Base-by-base conservation (phyloP, 2,329 filamentous ascomycete genomes). In the Penicillium aurantiogriseum region DNA sequence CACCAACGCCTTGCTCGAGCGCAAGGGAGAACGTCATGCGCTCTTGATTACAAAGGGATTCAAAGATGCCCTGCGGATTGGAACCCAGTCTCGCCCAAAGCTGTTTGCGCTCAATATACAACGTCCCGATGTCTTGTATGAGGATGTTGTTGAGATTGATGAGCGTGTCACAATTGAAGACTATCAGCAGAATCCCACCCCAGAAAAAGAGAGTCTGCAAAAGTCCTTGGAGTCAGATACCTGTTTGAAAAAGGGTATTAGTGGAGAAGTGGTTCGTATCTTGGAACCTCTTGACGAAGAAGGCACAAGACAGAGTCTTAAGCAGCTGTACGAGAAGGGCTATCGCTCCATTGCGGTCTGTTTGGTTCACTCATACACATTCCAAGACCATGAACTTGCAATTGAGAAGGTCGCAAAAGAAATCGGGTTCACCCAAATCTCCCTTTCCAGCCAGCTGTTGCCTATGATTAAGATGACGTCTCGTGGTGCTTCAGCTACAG, bases 91-190 rank as follows among this genome's bases (percentile, higher is more conserved):
- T 25, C 81, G 91, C 44, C 92, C 91, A 25, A 88, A 88, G 70
- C 93, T 96, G 60, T 96, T 96, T 67, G 91, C 94, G 68, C 79
- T 96, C 46, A 89, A 88, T 23, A 93, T 95, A 63, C 80, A 83
- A 63, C 92, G 92, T 71, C 90, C 91, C 0, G 90, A 93, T 31
- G 47, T 63, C 5, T 35, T 70, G 27, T 67, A 67, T 25, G 60
- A 63, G 11, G 60, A 66, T n/a, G 63, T 67, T 6, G 54, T 63
- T 5, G 67, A 70, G 47, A 48, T 68, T 8, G 51, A 69, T 15
- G 65, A 67, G 38, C 53, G 64, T 29, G 89, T 96, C 5, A 74
- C 71, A 3, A 64, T 74, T 31, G 74, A 58, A 23, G 55, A 58
- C 23, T 60, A 58, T 38, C 51, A 58, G 7, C 91, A 96, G 71